Evolutionary conservation across 2,329 filamentous ascomycete species (phyloP).

Genomic region (Aspergillus latus): DNA sequence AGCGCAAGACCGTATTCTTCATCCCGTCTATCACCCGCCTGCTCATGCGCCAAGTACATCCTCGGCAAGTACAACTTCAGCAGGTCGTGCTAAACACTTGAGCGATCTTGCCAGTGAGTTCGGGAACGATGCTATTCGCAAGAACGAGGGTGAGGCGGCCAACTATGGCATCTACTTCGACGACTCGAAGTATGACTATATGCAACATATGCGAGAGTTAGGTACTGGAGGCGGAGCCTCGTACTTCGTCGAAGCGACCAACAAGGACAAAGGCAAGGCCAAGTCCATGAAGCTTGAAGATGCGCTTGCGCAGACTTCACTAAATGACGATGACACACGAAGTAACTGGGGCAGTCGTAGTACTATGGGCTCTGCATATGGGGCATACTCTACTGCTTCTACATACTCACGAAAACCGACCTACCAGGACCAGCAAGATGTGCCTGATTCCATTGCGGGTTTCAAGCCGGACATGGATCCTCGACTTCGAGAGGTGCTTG

Average conservation of each 20-base stretch:
- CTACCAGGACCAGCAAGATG: slow-evolving; percentile 89
- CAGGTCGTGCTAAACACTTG: slow-evolving; percentile 60
- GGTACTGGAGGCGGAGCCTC: slow-evolving; percentile 67
- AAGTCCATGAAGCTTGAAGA: slow-evolving; percentile 80
- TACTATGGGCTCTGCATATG: slow-evolving; percentile 32
- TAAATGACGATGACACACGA: slow-evolving; percentile 36
- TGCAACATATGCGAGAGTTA: slow-evolving; percentile 97
- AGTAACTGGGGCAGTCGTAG: slow-evolving; percentile 15
- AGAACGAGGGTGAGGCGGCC: slow-evolving; percentile 94
- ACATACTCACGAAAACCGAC: slow-evolving; percentile 74
- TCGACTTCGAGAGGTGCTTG: slow-evolving; percentile 81
- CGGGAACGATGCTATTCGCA: slow-evolving; percentile 66
- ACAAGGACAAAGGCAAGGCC: slow-evolving; percentile 66
- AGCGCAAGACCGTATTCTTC: slow-evolving; percentile 87
- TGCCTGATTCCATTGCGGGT: slow-evolving; percentile 86
- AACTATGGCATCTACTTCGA: slow-evolving; percentile 93
- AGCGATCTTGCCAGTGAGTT: slow-evolving; percentile 75
- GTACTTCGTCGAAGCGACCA: slow-evolving; percentile 73
- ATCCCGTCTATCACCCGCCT: slow-evolving; percentile 56
- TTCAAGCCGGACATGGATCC: slow-evolving; percentile 99
- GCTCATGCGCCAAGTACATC: slow-evolving; percentile 22
- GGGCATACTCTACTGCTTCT: slow-evolving; percentile 53
- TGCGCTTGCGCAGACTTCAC: slow-evolving; percentile 63
- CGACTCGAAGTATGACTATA: slow-evolving; percentile 96
- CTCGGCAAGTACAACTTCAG: slow-evolving; percentile 21